Evolutionary conservation across 306 rosid genomes (phyloP).

Genomic region (Herpetospermum pedunculosum): DNA sequence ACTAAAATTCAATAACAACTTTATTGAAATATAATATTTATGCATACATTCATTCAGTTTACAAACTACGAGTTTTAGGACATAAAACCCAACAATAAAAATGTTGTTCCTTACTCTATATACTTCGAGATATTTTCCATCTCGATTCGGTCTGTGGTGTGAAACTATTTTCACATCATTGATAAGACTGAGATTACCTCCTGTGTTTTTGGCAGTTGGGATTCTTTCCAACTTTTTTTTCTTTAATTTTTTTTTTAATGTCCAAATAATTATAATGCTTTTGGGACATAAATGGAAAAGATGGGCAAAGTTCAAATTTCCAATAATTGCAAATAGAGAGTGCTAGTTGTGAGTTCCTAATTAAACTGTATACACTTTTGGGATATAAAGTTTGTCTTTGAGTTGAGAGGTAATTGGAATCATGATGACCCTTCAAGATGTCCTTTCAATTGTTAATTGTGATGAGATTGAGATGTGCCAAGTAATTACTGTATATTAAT

Average conservation of each 20-base stretch:
- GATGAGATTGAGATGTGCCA: background rate
- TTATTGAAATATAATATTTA: no score
- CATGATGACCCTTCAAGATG: background rate
- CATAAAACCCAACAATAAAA: no score
- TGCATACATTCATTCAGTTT: no score
- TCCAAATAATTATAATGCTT: background rate
- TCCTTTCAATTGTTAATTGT: background rate
- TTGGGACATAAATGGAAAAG: background rate
- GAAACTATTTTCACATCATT: background rate
- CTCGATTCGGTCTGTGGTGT: background rate
- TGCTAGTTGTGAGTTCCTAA: background rate
- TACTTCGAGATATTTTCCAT: no score
- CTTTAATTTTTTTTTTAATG: background rate
- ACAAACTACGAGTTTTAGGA: no score
- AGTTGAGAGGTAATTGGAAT: background rate
- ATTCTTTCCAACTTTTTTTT: background rate
- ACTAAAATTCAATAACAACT: no score
- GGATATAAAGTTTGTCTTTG: background rate
- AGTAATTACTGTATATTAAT: background rate
- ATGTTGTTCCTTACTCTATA: background rate
- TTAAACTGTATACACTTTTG: background rate
- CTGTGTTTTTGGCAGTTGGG: background rate
- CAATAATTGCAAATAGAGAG: background rate
- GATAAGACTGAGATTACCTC: background rate
- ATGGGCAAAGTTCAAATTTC: background rate